Evolutionary conservation across 169 alveolate genomes (phyloP).

Genomic region (Plasmodium gaboni): DNA sequence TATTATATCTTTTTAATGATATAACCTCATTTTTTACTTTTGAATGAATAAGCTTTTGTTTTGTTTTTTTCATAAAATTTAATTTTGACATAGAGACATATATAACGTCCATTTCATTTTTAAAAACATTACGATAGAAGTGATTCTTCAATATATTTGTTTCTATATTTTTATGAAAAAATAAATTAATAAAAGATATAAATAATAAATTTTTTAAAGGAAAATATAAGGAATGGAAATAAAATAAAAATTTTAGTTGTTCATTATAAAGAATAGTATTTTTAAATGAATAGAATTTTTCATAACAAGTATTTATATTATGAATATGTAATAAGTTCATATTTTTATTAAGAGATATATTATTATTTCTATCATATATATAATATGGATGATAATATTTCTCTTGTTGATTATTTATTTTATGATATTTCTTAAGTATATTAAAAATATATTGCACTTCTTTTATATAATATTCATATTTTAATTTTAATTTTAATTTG

Average conservation of each 20-base stretch:
- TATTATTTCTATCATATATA: not conserved
- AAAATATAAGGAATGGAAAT: conserved; percentile 43
- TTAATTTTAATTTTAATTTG: conserved; percentile 36
- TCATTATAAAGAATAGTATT: conserved; percentile 24
- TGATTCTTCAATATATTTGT: conserved; percentile 6
- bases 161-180: conserved; percentile 16
- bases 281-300: conserved; percentile 35
- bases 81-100: conserved; percentile 22
- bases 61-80: conserved; percentile 22
- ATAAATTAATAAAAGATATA: conserved; percentile 31
- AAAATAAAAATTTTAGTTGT: conserved; percentile 40
- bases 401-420: not conserved
- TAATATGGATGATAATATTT: not conserved
- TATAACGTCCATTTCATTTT: conserved; percentile 48
- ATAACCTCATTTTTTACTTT: too few relatives aligned
- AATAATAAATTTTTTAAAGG: conserved; percentile 52
- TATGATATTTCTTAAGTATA: not conserved
- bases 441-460: conserved; percentile 52
- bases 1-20: too few relatives aligned
- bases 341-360: not conserved
- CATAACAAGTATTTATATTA: conserved; percentile 13
- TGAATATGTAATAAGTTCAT: too few relatives aligned
- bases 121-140: conserved; percentile 41
- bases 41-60: too few relatives aligned
- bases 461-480: conserved; percentile 37